These are phyloP conservation scores for Pyrus betulifolia DNA, from an alignment of 306 rosid species.

Conservation along the genomic window DNA sequence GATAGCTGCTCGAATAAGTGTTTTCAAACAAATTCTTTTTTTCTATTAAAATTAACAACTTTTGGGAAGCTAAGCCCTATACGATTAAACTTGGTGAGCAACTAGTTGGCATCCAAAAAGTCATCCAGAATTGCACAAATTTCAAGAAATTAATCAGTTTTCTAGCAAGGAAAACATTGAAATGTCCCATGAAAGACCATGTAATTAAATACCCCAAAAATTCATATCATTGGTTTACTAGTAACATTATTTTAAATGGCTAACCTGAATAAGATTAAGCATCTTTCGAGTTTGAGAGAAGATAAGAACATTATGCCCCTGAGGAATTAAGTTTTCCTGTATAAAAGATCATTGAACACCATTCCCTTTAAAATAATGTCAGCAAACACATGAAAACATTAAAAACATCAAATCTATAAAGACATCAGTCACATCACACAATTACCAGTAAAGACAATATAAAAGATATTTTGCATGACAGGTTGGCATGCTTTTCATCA, in stretches of 20 bases:
- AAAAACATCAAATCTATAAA: neutral
- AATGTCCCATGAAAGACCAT: neutral
- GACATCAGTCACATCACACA: neutral
- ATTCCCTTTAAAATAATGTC: conserved; percentile 2
- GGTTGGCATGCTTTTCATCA: conserved; percentile 45
- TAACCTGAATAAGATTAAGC: conserved; percentile 91
- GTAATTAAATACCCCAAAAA: neutral
- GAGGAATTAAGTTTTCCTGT: conserved; percentile 62
- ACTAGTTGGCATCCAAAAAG: neutral
- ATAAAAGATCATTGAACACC: conserved; percentile 1
- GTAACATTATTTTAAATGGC: conserved; percentile 1
- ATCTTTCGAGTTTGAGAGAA: conserved; percentile 96
- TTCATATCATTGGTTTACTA: neutral
- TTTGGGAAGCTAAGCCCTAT: neutral
- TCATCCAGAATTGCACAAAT: neutral
- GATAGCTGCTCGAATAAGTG: neutral
- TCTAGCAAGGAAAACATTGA: neutral
- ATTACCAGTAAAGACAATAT: conserved; percentile 78
- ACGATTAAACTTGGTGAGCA: neutral
- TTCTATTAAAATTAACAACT: neutral
- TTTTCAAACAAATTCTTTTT: neutral
- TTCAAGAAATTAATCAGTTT: neutral
- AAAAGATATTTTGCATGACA: conserved; percentile 81
- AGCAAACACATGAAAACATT: conserved; percentile 5
- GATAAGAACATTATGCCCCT: conserved; percentile 80